Evolutionary conservation across 257 asterid species (phyloP), one percentile per base, ranked within the genome.

Genomic region (Nicotiana tomentosiformis): DNA sequence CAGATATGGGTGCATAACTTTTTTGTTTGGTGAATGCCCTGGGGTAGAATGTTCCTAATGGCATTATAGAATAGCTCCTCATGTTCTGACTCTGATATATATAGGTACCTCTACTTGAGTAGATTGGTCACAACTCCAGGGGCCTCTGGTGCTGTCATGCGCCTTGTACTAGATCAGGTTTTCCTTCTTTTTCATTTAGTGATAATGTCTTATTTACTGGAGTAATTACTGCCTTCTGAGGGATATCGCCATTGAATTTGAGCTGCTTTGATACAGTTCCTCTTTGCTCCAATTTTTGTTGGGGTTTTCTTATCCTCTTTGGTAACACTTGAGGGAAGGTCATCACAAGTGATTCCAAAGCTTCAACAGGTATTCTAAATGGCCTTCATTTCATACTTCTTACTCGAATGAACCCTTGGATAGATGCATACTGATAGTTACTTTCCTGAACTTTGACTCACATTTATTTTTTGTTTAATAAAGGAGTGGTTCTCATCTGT

Each of bases 401-500:
- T 49, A 26, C 26, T 26, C 15, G 33, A 74, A 49, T 26, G 61
- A 11, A 0, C 23, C 60, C 18, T 46, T 0, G 1, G 8, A 23
- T 49, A 26, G 80, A 4, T 76, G 10, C 46, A 26, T 76, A 76
- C 9, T 26, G 26, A 76, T 76, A 49, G 8, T 26, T 76, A 15
- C 64, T 74, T 51, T 74, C 79, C 80, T 74, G 33, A 57, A 60
- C 58, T 35, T 61, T 78, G 57, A 72, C 83, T 74, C 17, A 62
- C 30, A 33, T 18, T 51, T 65, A 33, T 18, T 51, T 65, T 58
- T 12, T 20, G 11, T 82, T 23, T 0, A 15, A 77, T 87, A 32
- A 17, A 95, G 99, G 98, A 93, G 82, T 95, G 99, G 99, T 89
- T 94, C 83, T 88, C 98, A 3, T 85, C 99, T n/a, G 96, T 95